These are phyloP conservation scores for Colletotrichum eleusines DNA, from an alignment of 2,329 filamentous ascomycete genomes.

Conservation along the genomic window DNA sequence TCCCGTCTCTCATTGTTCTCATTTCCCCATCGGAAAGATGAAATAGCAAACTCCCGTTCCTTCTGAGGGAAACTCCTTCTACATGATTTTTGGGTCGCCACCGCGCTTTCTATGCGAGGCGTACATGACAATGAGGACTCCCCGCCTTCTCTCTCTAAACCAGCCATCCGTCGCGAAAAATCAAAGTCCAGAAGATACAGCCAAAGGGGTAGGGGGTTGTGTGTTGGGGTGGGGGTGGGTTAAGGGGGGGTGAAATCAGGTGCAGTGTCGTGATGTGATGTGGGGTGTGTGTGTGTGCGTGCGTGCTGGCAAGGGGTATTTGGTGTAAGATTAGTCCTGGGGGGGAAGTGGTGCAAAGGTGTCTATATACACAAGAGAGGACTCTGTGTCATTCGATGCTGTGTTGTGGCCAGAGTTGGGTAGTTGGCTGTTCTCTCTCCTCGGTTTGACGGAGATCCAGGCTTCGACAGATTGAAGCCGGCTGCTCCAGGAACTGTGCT, in stretches of 20 bases:
- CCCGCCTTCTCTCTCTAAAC: constrained; percentile 41
- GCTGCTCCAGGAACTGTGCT: constrained; percentile 40
- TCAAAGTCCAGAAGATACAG: constrained; percentile 43
- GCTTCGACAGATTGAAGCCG: constrained; percentile 32
- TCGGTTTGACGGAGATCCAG: constrained; percentile 40
- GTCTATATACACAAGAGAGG: constrained; percentile 43
- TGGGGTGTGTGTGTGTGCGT: no score
- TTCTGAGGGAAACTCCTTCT: constrained; percentile 43
- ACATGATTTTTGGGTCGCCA: constrained; percentile 43
- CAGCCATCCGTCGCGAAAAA: constrained; percentile 41
- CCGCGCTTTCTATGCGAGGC: constrained; percentile 41
- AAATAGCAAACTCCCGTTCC: constrained; percentile 38
- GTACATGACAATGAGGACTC: constrained; percentile 43
- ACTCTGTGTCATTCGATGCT: constrained; percentile 40
- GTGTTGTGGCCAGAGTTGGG: constrained; percentile 41
- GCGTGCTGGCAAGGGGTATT: constrained; percentile 42
- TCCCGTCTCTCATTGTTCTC: constrained; percentile 41
- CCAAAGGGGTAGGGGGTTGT: constrained; percentile 28
- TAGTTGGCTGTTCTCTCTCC: constrained; percentile 37
- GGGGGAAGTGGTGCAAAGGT: constrained; percentile 34
- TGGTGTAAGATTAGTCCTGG: constrained; percentile 40
- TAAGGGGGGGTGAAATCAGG: constrained; percentile 14
- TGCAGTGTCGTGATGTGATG: constrained; percentile 37
- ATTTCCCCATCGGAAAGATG: constrained; percentile 36
- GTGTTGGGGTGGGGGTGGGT: neutral